A percentile compares a stretch with the other conserved stretches of the same genome.
Evolutionary conservation across 1,284 basidiomycete species (phyloP).

Genomic region (Schizophyllum commune): DNA sequence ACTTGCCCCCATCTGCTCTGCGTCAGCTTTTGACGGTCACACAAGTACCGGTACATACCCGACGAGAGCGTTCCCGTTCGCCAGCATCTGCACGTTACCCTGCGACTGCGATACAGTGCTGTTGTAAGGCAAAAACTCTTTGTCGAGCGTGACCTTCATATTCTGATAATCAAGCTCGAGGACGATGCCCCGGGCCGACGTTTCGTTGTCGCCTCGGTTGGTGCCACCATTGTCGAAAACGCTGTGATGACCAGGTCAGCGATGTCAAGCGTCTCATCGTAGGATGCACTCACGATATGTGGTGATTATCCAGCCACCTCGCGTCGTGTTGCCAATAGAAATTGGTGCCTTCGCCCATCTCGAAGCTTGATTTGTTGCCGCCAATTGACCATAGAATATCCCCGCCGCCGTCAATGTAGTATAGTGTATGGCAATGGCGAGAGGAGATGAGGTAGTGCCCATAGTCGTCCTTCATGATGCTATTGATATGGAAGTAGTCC

Average conservation of each 20-base stretch:
- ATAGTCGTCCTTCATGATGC: constrained; percentile 4
- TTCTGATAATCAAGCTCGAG: background rate
- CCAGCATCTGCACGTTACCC: background rate
- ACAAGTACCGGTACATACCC: background rate
- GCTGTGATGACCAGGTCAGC: no score
- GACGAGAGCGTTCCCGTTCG: background rate
- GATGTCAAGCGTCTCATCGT: no score
- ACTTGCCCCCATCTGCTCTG: background rate
- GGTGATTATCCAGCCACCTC: constrained; percentile 9
- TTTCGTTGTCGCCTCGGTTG: background rate
- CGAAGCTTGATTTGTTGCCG: constrained; percentile 9
- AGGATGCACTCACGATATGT: constrained; percentile 4
- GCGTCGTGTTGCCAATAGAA: constrained; percentile 15
- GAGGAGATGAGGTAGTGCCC: constrained; percentile 15
- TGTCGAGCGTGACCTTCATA: background rate
- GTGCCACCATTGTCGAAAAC: background rate
- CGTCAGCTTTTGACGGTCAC: background rate
- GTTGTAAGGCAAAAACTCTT: background rate
- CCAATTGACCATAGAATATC: constrained; percentile 14
- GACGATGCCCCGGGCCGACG: background rate
- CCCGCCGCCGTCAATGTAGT: constrained; percentile 11
- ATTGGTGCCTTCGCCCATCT: constrained; percentile 4
- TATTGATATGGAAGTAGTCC: background rate
- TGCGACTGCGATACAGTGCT: background rate
- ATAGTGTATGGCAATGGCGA: constrained; percentile 10